These are phyloP conservation scores for Eremothecium sinecaudum DNA, from an alignment of 1,139 yeast species.

Conservation along the genomic window DNA sequence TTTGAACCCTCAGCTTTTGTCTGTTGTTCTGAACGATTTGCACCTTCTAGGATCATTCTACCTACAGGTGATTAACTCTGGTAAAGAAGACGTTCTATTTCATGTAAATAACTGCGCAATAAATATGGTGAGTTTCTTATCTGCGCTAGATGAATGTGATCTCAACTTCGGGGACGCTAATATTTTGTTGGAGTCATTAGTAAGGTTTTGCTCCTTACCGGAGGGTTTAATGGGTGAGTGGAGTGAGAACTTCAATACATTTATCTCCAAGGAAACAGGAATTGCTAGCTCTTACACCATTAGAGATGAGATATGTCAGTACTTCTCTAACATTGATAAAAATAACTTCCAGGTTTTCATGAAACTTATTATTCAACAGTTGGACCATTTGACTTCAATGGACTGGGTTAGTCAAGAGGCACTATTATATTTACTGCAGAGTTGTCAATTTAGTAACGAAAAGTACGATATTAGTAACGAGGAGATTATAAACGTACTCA, in stretches of 20 bases:
- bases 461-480: slow-evolving; percentile 8
- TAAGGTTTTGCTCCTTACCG: slow-evolving; percentile 22
- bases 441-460: slow-evolving; percentile 18
- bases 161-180: slow-evolving; percentile 12
- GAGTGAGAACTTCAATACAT: slow-evolving; percentile 51
- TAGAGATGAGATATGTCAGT: slow-evolving; percentile 38
- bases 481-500: slow-evolving; percentile 2
- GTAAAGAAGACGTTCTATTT: slow-evolving; percentile 11
- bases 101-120: slow-evolving; percentile 29
- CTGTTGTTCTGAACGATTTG: slow-evolving; percentile 19
- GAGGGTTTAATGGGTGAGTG: slow-evolving; percentile 32
- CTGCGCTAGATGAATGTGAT: slow-evolving; percentile 16
- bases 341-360: slow-evolving; percentile 1
- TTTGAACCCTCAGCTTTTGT: slow-evolving; percentile 11
- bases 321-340: slow-evolving; percentile 3
- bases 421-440: slow-evolving; percentile 25
- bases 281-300: slow-evolving; percentile 40
- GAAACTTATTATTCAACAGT: background rate
- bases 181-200: slow-evolving; percentile 13
- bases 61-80: slow-evolving; percentile 6
- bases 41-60: slow-evolving; percentile 10
- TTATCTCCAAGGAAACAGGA: slow-evolving; percentile 66
- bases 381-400: slow-evolving; percentile 5
- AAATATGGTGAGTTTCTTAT: slow-evolving; percentile 28
- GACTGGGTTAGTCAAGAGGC: slow-evolving; percentile 31